Percentiles rank a stretch among this genome's conserved stretches.
phyloP scores from a whole-genome alignment of 306 rosid genomes.

The Prunus persica region DNA sequence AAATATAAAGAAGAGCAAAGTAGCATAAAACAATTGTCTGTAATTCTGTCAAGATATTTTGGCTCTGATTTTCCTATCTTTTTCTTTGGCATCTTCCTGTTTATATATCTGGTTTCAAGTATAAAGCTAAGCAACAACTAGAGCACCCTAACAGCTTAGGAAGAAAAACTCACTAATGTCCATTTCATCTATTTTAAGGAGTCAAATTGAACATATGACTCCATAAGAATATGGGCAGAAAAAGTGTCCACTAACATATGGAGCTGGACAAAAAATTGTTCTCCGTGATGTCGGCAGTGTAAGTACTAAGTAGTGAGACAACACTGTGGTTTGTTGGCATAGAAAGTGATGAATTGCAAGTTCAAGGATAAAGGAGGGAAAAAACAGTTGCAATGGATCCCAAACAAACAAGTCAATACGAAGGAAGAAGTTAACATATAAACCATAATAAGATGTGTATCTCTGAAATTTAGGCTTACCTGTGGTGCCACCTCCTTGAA shows the following conservation, averaged over 20 bases:
- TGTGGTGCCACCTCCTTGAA: conserved; percentile 87
- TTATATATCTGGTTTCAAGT: neutral
- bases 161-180: neutral
- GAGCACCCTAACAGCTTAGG: neutral
- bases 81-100: neutral
- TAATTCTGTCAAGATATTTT: neutral
- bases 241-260: neutral
- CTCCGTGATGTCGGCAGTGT: neutral
- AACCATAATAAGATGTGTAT: neutral
- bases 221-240: neutral
- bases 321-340: neutral
- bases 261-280: neutral
- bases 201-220: neutral
- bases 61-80: neutral
- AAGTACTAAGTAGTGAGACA: neutral
- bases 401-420: neutral
- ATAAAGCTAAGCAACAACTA: neutral
- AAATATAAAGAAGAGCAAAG: neutral
- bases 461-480: conserved; percentile 42
- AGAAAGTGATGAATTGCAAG: neutral
- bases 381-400: neutral
- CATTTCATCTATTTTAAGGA: neutral
- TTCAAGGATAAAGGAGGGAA: neutral
- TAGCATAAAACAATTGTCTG: neutral
- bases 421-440: conserved; percentile 7